Evolutionary conservation across 345 rosid species (phyloP), one percentile per base, ranked within the genome.

Genomic region (Gossypium thurberi): DNA sequence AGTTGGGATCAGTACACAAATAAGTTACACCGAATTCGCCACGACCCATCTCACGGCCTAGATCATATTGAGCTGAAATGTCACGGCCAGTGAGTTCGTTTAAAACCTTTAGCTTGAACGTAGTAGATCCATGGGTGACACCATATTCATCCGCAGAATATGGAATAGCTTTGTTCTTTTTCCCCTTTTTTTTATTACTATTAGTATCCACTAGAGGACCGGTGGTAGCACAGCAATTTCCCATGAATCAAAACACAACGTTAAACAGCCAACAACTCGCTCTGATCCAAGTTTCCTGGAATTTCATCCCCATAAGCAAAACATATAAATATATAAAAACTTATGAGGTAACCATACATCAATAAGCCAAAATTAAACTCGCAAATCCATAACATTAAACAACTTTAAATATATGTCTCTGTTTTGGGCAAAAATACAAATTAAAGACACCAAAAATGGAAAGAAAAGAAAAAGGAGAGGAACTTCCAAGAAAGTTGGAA

Each of bases 11-110:
- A 25, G 86, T 85, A 65, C 92, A 87, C 78, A 90, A 74, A 80
- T 82, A 90, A 17, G 95, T 90, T 26, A 90, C 51, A 12, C 95
- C 95, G 69, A 90, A 90, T 77, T 90, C 95, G 2, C 95, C 92
- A 8, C 90, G 88, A 7, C 95, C 95, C 52, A 90, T 86, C 83
- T 90, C 95, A 40, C 87, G 81, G 26, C 90, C 95, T 57, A 90
- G 85, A 74, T 85, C 87, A 71, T 84, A 90, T 25, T 80, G 82
- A 20, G 83, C 70, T 4, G 82, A 74, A 59, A 87, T 84, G 72
- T 87, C 82, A 52, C 78, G 78, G 64, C 88, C 90, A 8, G 87
- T 82, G n/a, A 90, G 88, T 23, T 88, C 86, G 72, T 85, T 86
- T 67, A 90, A 76, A 68, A 90, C 95, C 60, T 72, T 33, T 2